Evolutionary conservation across 805 yeast genomes (phyloP).

Genomic region (Isabelozyma rhagii): DNA sequence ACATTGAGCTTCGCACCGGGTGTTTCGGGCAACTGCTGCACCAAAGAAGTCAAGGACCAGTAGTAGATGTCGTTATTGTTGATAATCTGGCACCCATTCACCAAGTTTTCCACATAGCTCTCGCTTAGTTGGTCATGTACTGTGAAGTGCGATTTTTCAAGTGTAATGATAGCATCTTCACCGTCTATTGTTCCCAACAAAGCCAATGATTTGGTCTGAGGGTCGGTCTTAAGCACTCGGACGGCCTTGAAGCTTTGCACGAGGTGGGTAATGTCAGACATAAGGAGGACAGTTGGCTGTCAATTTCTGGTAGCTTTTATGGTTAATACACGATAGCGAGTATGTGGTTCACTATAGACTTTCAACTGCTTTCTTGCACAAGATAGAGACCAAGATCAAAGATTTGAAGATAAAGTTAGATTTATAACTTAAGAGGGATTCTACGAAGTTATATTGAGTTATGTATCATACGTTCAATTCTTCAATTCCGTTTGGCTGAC

Average conservation of each 20-base stretch:
- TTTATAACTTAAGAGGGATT: no score
- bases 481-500: no score
- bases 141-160: conserved; percentile 71
- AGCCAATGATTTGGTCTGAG: conserved; percentile 64
- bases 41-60: conserved; percentile 66
- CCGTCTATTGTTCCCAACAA: conserved; percentile 65
- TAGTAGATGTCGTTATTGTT: conserved; percentile 80
- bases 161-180: conserved; percentile 61
- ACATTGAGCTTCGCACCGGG: conserved; percentile 73
- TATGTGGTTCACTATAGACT: no score
- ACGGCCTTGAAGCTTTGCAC: conserved; percentile 42
- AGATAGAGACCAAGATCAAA: no score
- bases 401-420: no score
- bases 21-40: conserved; percentile 39
- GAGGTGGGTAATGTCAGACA: conserved; percentile 15
- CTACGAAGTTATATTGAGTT: no score
- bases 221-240: conserved; percentile 52
- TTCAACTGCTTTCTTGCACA: no score
- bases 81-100: conserved; percentile 29
- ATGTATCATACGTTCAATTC: no score
- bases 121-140: conserved; percentile 10
- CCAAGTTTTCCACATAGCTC: conserved; percentile 8
- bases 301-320: background rate
- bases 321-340: background rate
- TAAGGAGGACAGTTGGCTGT: background rate